phyloP scores from a whole-genome alignment of 2,329 filamentous ascomycete species.

The Fusarium odoratissimum region DNA sequence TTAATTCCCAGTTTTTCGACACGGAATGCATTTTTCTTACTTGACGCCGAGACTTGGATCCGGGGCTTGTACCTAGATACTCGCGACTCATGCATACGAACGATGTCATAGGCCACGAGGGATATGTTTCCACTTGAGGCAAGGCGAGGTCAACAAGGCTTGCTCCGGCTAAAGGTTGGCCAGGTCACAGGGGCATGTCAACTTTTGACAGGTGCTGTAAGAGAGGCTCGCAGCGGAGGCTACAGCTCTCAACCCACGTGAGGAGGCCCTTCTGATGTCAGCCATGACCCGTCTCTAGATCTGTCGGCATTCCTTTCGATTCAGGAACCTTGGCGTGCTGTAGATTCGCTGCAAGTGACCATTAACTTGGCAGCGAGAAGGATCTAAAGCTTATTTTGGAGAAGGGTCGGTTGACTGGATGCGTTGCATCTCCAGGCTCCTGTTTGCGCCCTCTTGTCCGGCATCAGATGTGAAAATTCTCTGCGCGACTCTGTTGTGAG shows the following conservation, averaged over 20 bases:
- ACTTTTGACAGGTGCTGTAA: conserved; percentile 10
- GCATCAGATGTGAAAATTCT: conserved; percentile 1
- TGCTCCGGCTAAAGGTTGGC: conserved; percentile 30
- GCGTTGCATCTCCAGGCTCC: not conserved
- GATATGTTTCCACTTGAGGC: conserved; percentile 11
- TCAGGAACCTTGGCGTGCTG: conserved; percentile 21
- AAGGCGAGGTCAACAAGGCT: conserved; percentile 24
- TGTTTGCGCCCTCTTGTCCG: not conserved
- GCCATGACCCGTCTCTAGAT: conserved; percentile 28
- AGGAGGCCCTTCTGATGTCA: conserved; percentile 35
- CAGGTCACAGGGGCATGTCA: conserved; percentile 28
- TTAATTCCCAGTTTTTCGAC: not conserved
- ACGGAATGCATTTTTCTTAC: conserved; percentile 18
- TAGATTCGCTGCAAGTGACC: conserved; percentile 18
- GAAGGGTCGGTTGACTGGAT: not conserved
- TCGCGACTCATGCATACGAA: conserved; percentile 31
- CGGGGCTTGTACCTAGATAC: conserved; percentile 5
- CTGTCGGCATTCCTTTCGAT: conserved; percentile 38
- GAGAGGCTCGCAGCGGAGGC: conserved; percentile 4
- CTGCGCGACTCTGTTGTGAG: not conserved
- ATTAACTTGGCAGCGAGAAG: conserved; percentile 4
- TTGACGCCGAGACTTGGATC: not conserved
- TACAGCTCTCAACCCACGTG: conserved; percentile 21
- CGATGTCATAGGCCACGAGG: conserved; percentile 36
- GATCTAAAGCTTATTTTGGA: conserved; percentile 13